Conservation (phyloP, 2,329 filamentous ascomycete species). For the Fusarium sp. region DNA sequence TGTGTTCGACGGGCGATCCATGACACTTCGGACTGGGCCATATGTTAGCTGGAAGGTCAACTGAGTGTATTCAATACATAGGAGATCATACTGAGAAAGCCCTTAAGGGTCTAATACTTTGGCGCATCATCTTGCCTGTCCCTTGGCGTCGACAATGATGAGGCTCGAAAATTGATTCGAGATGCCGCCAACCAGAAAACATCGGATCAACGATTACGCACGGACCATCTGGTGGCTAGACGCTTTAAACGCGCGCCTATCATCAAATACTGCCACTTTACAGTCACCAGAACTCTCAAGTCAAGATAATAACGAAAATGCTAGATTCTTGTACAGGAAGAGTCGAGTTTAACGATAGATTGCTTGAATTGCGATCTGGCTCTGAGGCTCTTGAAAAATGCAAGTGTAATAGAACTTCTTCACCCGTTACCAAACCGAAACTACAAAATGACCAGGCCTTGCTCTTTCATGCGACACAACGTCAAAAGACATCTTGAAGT, state of each 20-base stretch:
- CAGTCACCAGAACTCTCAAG: no score
- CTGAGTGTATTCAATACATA: background rate
- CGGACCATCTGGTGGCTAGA: conserved; percentile 34
- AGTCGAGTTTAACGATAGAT: no score
- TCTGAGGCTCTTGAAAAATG: background rate
- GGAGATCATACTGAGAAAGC: conserved; percentile 41
- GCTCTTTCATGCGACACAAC: background rate
- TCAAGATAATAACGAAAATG: background rate
- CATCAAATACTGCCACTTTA: background rate
- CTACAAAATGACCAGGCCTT: background rate
- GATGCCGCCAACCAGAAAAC: conserved; percentile 37
- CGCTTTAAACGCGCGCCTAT: conserved; percentile 31
- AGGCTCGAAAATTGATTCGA: conserved; percentile 38
- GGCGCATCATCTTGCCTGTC: conserved; percentile 50
- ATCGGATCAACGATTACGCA: conserved; percentile 33
- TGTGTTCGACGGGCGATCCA: conserved; percentile 45
- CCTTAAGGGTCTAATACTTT: conserved; percentile 44
- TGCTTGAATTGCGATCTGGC: background rate
- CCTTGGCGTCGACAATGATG: conserved; percentile 39
- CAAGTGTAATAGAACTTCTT: background rate
- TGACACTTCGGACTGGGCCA: conserved; percentile 38
- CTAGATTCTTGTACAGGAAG: no score
- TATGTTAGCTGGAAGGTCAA: conserved; percentile 21
- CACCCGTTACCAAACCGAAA: background rate
- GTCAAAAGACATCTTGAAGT: background rate